Conservation (phyloP, 2,329 filamentous ascomycete species). For the Aureobasidium melanogenum region DNA sequence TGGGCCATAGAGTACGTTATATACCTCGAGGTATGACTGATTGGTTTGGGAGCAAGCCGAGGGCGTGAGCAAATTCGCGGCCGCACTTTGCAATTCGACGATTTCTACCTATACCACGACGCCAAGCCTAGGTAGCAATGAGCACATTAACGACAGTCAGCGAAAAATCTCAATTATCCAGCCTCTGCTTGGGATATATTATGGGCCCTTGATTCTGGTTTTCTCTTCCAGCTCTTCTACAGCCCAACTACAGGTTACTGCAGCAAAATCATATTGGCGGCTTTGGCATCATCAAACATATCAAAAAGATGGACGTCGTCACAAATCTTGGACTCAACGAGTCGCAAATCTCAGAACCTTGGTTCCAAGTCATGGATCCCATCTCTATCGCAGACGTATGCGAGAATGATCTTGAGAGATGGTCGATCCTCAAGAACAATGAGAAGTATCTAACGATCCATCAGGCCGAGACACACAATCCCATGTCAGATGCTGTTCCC, state of each 20-base stretch:
- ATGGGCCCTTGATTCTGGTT: neutral
- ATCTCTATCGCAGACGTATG: neutral
- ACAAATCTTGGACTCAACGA: neutral
- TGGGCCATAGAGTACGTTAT: neutral
- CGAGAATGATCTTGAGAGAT: neutral
- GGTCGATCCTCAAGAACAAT: neutral
- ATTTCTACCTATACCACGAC: neutral
- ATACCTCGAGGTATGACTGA: neutral
- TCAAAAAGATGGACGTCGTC: neutral
- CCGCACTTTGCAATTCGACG: neutral
- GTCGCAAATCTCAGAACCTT: neutral
- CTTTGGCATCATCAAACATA: neutral
- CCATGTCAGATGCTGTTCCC: neutral
- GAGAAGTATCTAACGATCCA: neutral
- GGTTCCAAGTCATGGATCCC: neutral
- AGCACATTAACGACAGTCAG: neutral
- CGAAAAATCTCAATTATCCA: too few species aligned
- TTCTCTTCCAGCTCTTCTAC: neutral
- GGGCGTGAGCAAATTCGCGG: neutral
- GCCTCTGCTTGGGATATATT: neutral
- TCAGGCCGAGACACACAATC: neutral
- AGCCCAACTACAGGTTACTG: neutral
- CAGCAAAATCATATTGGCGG: neutral
- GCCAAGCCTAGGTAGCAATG: neutral
- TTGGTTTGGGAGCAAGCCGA: neutral